These are phyloP conservation scores for Nicotiana rustica DNA, from an alignment of 305 asterid species.

Conservation along the genomic window DNA sequence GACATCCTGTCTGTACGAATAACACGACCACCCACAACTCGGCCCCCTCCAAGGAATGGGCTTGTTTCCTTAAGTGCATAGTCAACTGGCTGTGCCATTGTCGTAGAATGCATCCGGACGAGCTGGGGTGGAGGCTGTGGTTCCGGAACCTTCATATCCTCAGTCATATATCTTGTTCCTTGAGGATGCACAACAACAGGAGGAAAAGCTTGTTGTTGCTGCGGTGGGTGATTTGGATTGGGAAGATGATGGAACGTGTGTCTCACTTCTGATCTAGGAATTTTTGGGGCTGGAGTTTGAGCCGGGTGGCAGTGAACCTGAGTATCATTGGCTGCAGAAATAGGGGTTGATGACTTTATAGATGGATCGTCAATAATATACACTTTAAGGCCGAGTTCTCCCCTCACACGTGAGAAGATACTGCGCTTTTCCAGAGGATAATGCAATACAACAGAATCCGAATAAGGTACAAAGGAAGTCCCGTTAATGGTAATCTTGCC, in stretches of 20 bases:
- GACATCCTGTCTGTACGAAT: constrained; percentile 55
- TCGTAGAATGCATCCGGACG: constrained; percentile 61
- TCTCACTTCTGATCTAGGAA: constrained; percentile 50
- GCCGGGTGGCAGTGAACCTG: constrained; percentile 44
- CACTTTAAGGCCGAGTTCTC: constrained; percentile 79
- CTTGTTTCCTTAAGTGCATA: constrained; percentile 76
- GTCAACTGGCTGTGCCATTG: constrained; percentile 68
- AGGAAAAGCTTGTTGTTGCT: constrained; percentile 45
- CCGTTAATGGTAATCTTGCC: constrained; percentile 70
- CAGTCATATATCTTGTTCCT: constrained; percentile 50
- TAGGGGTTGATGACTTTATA: constrained; percentile 59
- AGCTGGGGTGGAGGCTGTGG: constrained; percentile 60
- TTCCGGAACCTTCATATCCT: constrained; percentile 65
- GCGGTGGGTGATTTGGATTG: constrained; percentile 48
- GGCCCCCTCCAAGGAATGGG: constrained; percentile 78
- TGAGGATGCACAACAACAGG: constrained; percentile 44
- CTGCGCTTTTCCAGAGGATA: constrained; percentile 78
- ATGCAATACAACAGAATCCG: constrained; percentile 70
- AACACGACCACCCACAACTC: constrained; percentile 71
- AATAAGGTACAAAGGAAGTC: constrained; percentile 69
- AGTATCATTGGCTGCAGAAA: constrained; percentile 43
- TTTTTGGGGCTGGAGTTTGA: constrained; percentile 39
- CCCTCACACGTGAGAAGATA: constrained; percentile 71
- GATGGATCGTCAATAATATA: constrained; percentile 68
- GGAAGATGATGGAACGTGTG: constrained; percentile 77